Base-by-base conservation (phyloP, 2,329 filamentous ascomycete species). In the Trichophyton benhamiae region DNA sequence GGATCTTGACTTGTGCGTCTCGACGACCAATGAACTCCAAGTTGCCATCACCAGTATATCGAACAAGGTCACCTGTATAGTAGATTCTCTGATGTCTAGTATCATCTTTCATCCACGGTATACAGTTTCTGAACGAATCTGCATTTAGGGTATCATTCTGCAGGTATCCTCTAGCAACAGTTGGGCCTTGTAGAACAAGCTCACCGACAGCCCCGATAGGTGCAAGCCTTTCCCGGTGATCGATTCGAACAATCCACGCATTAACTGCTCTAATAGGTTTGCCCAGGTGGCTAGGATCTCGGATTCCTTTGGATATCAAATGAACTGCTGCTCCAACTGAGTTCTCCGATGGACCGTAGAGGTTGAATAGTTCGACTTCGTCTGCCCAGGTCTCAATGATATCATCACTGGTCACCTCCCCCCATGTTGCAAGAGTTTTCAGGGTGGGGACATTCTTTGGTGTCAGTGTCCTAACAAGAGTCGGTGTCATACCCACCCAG, bases 1-100 rank as follows among this genome's bases (percentile, higher is more conserved):
- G 83, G 3, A 95, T 79, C 71, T 96, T 96, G 64, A 95, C 85
- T 72, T 96, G 91, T 1, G 59, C 61, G 46, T 71, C 70, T 49
- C 68, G 69, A 25, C 70, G 63, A 6, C 68, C 66, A 3, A 68
- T 27, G 58, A 62, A 68, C 6, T 52, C 27, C 20, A 64, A 61
- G 1, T 61, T 57, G 1, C 65, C 65, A 38, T 67, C 59, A 11
- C 52, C 15, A 41, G 65, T 61, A 36, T 65, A 67, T 17, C 63
- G 38, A 15, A 66, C 63, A 1, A 69, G 44, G 57, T 70, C 68
- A 1, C 68, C 68, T 4, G 60, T n/a, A 5, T 46, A 36, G n/a
- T 46, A 41, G 9, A 38, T 27, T n/a, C 41, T 5, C 41, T 44
- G 41, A 20, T 44, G 41, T n/a, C 15, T 44, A 17, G 17, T 11